Evolutionary conservation across 176 grass and related monocot species (phyloP), one percentile per base, ranked within the genome.

Genomic region (Avena atlantica): DNA sequence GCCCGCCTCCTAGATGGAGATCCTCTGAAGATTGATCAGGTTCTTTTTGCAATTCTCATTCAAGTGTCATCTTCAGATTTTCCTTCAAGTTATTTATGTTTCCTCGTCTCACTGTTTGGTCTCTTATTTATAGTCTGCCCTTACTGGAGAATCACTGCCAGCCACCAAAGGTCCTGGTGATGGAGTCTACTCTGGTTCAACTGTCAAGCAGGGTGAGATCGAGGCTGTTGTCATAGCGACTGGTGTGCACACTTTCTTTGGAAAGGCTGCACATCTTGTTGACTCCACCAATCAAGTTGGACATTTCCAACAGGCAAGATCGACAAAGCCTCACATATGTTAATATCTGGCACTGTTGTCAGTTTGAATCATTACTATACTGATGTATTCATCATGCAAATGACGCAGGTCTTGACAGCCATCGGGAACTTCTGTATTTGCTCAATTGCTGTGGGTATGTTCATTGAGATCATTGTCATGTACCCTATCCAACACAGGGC

Each of bases 21-120:
- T 84, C 86, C 92, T 8, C 76, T 93, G 59, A 93, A 87, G 57
- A 93, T 93, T 5, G 92, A 93, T 70, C 92, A 92, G 87, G 91
- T 92, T 42, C 78, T 45, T 88, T n/a, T n/a, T n/a, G n/a, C n/a
- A n/a, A n/a, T n/a, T n/a, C n/a, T n/a, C n/a, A n/a, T n/a, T n/a
- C n/a, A n/a, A n/a, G n/a, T n/a, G n/a, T n/a, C n/a, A n/a, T n/a
- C n/a, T n/a, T n/a, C n/a, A n/a, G n/a, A n/a, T n/a, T n/a, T n/a
- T n/a, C n/a, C n/a, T n/a, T n/a, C 15, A 10, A 27, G 2, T 16
- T 3, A 49, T 3, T 12, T 55, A 42, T 12, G 21, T 66, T 85
- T 48, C 20, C 12, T 42, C 45, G 13, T 55, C 53, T 86, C 12
- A 53, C 49, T 15, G 4, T 80, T 70, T n/a, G 12, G n/a, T 80